Evolutionary conservation across 1,284 basidiomycete species (phyloP).

Genomic region (Xanthoconium separans): DNA sequence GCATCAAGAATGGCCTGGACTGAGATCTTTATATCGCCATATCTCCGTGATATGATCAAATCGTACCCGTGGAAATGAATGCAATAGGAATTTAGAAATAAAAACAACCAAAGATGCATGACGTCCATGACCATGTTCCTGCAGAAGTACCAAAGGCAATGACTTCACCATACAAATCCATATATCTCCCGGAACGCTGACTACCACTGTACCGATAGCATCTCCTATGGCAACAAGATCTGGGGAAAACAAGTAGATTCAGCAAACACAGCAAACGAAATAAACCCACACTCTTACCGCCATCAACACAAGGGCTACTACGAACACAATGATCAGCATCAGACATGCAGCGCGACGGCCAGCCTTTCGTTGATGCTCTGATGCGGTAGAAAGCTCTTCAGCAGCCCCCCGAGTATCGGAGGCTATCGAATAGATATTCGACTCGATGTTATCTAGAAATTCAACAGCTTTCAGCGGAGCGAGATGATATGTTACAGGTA

Average conservation of each 20-base stretch:
- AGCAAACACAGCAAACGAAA: not conserved
- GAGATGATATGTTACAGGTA: not conserved
- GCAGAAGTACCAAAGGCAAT: conserved; percentile 1
- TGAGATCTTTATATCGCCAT: not conserved
- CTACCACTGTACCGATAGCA: not conserved
- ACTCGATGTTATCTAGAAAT: conserved; percentile 91
- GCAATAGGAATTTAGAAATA: conserved; percentile 26
- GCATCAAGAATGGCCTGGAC: not conserved
- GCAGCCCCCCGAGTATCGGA: conserved; percentile 84
- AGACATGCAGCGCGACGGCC: conserved; percentile 89
- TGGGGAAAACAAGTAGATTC: conserved; percentile 3
- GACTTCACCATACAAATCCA: conserved; percentile 9
- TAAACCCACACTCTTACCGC: conserved; percentile 56
- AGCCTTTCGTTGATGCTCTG: conserved; percentile 94
- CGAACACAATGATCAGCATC: conserved; percentile 84
- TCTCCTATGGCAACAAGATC: conserved; percentile 26
- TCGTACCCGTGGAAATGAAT: not conserved
- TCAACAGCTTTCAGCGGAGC: not conserved
- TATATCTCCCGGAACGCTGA: not conserved
- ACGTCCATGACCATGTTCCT: conserved; percentile 16
- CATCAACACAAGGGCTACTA: conserved; percentile 86
- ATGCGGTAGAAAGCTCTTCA: conserved; percentile 85
- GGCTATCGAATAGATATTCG: conserved; percentile 87
- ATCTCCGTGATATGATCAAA: not conserved
- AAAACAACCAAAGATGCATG: conserved; percentile 17